phyloP scores from a whole-genome alignment of 306 rosid species.

The Citrullus mucosospermus region DNA sequence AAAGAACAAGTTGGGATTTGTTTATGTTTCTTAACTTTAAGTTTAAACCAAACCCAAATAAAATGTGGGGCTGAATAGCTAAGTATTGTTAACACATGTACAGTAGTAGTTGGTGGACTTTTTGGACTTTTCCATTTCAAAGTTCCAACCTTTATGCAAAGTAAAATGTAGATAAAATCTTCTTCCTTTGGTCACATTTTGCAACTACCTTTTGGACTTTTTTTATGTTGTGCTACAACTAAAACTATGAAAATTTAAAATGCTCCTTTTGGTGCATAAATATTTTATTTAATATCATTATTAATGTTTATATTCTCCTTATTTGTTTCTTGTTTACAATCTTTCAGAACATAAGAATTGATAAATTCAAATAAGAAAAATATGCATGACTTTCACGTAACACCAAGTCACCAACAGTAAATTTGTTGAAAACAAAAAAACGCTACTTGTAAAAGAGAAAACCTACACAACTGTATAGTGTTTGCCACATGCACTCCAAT shows the following conservation, averaged over 20 bases:
- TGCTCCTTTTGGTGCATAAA: not conserved
- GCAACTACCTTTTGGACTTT: conserved; percentile 5
- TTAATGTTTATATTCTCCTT: too few relatives aligned
- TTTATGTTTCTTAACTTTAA: not conserved
- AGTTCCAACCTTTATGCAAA: conserved; percentile 2
- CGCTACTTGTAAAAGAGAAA: too few relatives aligned
- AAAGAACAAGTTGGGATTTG: not conserved
- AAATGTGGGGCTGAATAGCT: not conserved
- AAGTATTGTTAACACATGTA: not conserved
- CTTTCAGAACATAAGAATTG: too few relatives aligned
- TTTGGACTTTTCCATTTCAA: conserved; percentile 1
- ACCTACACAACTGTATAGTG: rapidly evolving
- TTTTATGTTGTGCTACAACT: not conserved
- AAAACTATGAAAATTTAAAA: not conserved
- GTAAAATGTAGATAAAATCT: not conserved
- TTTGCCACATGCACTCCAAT: too few relatives aligned
- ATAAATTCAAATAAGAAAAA: too few relatives aligned
- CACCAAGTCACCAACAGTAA: too few relatives aligned
- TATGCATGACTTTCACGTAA: too few relatives aligned
- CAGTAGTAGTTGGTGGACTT: not conserved
- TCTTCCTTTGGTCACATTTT: not conserved
- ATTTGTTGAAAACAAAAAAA: too few relatives aligned
- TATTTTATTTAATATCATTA: too few relatives aligned
- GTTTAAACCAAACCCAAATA: not conserved
- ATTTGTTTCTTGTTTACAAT: too few relatives aligned